These are phyloP conservation scores for Pluteus cervinus DNA, from an alignment of 768 basidiomycete genomes.

Conservation along the genomic window DNA sequence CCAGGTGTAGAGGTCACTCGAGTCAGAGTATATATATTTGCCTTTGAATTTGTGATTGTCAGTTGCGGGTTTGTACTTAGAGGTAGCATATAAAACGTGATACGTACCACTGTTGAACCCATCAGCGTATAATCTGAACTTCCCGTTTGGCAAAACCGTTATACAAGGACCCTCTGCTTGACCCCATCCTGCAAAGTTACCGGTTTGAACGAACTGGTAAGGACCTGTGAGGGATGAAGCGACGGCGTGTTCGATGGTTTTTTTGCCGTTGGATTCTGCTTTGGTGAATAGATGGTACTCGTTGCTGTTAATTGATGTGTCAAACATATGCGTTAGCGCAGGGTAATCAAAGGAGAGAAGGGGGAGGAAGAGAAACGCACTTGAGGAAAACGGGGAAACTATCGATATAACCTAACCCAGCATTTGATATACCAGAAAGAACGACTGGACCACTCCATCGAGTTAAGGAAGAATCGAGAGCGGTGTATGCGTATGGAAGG, in stretches of 20 bases:
- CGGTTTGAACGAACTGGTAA: slow-evolving; percentile 26
- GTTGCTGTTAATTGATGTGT: slow-evolving; percentile 20
- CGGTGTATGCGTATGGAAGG: slow-evolving; percentile 27
- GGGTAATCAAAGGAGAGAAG: not conserved
- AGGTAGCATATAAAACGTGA: not conserved
- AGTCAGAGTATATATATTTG: slow-evolving; percentile 30
- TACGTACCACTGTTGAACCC: slow-evolving; percentile 21
- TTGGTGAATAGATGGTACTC: slow-evolving; percentile 29
- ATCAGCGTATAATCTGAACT: slow-evolving; percentile 25
- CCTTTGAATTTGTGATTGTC: slow-evolving; percentile 11
- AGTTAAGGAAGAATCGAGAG: slow-evolving; percentile 21
- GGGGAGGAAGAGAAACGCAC: slow-evolving; percentile 11
- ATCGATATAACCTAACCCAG: slow-evolving; percentile 28
- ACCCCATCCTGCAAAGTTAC: slow-evolving; percentile 29
- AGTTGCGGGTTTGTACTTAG: not conserved
- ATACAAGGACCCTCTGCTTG: slow-evolving; percentile 27
- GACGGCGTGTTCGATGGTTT: slow-evolving; percentile 25
- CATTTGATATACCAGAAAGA: slow-evolving; percentile 28
- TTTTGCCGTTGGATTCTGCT: slow-evolving; percentile 25
- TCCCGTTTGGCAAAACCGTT: slow-evolving; percentile 23
- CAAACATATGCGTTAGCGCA: no score
- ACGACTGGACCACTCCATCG: slow-evolving; percentile 24
- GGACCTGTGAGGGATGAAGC: slow-evolving; percentile 26
- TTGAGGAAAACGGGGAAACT: slow-evolving; percentile 28
- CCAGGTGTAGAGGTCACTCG: slow-evolving; percentile 26